Conservation (phyloP, 208 protist species). For the Kentomonas sorsogonicus region DNA sequence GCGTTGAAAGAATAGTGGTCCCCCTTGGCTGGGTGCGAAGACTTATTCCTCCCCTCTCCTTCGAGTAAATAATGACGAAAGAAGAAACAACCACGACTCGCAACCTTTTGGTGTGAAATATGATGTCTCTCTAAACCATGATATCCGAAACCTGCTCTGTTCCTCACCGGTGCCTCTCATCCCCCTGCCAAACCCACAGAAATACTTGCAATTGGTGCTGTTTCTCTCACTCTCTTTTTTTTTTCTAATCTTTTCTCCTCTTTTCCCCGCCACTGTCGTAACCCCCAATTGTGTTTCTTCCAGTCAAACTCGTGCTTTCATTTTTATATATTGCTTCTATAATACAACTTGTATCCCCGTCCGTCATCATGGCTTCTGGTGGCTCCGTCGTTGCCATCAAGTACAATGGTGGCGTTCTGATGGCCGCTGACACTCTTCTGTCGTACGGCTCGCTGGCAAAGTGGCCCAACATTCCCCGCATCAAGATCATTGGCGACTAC, state of each 20-base stretch:
- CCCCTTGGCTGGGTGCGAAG: too few species aligned
- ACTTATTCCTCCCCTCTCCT: too few species aligned
- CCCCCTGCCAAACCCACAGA: too few species aligned
- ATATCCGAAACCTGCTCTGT: too few species aligned
- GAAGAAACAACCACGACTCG: too few species aligned
- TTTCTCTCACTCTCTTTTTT: background rate
- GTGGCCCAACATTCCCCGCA: slow-evolving; percentile 90
- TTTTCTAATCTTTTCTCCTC: background rate
- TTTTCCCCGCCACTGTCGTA: background rate
- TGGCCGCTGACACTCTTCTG: slow-evolving; percentile 94
- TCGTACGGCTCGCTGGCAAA: slow-evolving; percentile 97
- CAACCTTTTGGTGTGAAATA: too few species aligned
- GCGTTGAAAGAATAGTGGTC: too few species aligned
- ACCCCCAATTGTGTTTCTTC: background rate
- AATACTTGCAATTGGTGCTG: too few species aligned
- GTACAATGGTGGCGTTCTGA: slow-evolving; percentile 95
- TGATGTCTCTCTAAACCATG: too few species aligned
- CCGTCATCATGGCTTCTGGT: slow-evolving; percentile 89
- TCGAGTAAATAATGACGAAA: too few species aligned
- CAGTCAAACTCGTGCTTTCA: background rate
- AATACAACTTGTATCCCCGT: background rate
- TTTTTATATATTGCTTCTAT: background rate
- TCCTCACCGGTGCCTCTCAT: too few species aligned
- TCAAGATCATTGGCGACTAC: slow-evolving; percentile 83
- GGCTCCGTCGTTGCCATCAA: slow-evolving; percentile 96